Base-by-base conservation (phyloP, 371 early-diverging fungal species). In the Saksenaea vasiformis region DNA sequence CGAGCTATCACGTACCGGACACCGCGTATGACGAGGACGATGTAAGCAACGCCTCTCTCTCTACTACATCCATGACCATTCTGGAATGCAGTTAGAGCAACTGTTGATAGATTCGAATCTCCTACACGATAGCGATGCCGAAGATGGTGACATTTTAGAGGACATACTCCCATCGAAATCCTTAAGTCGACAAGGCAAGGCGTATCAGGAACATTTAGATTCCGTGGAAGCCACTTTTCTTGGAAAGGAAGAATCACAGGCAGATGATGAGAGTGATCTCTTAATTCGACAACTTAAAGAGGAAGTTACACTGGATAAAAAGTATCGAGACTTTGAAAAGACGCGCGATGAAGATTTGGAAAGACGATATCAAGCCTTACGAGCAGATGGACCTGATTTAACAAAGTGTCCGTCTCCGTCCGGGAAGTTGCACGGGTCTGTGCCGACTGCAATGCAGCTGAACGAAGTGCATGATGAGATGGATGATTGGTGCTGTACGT, bases 401-500 rank as follows among this genome's bases (percentile, higher is more conserved):
- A 57, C 59, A 53, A 15, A 13, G 51, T 19, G 51, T 17, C 27
- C 60, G 57, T 47, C 44, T 26, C 17, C 68, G 56, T 38, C 53
- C 3, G 17, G 39, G 22, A 59, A 14, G 17, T n/a, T 19, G 13
- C 47, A 24, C 56, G 64, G 85, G 1, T 70, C 76, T 17, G 74
- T 83, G 1, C 88, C 88, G 10, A 73, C 73, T 8, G 76, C 86
- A 2, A 54, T 83, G 7, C 54, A 59, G 26, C 51, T 43, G 1
- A 72, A 75, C 17, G 82, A 77, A 17, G 54, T 78, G 17, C 64
- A 80, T 38, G 75, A 84, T 63, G 86, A 85, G 58, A 76, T 80
- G 26, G 81, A 85, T 51, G 80, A 80, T 62, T 87, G 88, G 88
- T 87, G 88, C 61, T 82, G 86, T 85, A 84, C 69, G 84, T 78